Evolutionary conservation across 495 filamentous ascomycete species (phyloP), one percentile per base, ranked within the genome.

Genomic region (Parachaetomium inaequale): DNA sequence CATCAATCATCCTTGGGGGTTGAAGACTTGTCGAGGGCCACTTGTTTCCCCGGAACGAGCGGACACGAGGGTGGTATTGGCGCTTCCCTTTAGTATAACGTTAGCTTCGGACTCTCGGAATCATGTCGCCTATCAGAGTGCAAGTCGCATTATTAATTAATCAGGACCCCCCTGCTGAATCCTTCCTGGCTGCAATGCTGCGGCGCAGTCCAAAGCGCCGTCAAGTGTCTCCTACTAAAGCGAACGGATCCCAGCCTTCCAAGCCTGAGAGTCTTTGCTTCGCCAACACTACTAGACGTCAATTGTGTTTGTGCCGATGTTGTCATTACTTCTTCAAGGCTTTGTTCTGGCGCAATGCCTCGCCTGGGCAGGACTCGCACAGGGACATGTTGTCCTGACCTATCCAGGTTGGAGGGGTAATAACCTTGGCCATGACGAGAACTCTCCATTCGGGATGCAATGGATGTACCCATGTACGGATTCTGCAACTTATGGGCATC

Each of bases 321-420:
- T 21, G 8, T 5, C 1, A 2, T 19, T 11, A 23, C 5, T n/a
- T 28, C 8, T 12, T 4, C 26, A 15, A 31, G 2, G 14, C 28
- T 31, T 51, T 1, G 25, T 31, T 19, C 26, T 31, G 25, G 47
- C 47, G 7, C 15, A 31, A 28, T 57, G 36, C 26, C 19, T 43
- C 3, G 14, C n/a, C 19, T 57, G 21, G 8, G 54, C 42, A 8
- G 19, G 10, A 4, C 23, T 31, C 42, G 17, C 26, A 14, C 21
- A 58, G 32, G 21, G 55, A 4, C 32, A 49, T 31, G 34, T 45
- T 26, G 31, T 45, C 57, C 26, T 51, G 5, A 51, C 47, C 2
- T 51, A 51, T 51, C 47, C 47, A 1, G 47, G 26, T 15, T 51
- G 47, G 47, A 51, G 47, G 28, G 47, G 47, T 4, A 51, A 51